Conservation (phyloP, 2,329 filamentous ascomycete genomes). For the Diatrype stigma region DNA sequence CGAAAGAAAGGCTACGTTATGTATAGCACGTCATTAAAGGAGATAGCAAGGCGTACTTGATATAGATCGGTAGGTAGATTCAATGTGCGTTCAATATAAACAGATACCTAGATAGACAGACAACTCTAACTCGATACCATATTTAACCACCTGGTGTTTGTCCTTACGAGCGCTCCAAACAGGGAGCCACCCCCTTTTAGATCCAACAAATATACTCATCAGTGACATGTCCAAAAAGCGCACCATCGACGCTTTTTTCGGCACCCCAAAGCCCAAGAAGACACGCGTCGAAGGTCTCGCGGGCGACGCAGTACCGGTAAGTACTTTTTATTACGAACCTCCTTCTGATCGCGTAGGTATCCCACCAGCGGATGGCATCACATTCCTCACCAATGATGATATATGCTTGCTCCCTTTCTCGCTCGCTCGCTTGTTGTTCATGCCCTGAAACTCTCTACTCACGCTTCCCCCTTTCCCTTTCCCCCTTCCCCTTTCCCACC, state of each 20-base stretch:
- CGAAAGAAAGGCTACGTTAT: neutral
- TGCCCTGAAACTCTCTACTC: too few species aligned
- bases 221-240: conserved; percentile 47
- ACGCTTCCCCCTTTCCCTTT: too few species aligned
- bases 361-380: too few species aligned
- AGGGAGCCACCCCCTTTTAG: too few species aligned
- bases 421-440: too few species aligned
- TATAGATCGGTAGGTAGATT: neutral
- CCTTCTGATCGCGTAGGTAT: neutral
- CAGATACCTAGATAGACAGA: neutral
- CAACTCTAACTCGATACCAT: neutral
- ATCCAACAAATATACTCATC: too few species aligned
- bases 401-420: too few species aligned
- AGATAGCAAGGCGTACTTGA: neutral
- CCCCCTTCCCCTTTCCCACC: too few species aligned
- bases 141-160: too few species aligned
- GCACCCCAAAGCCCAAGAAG: conserved; percentile 40
- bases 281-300: conserved; percentile 30
- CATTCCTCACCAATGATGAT: too few species aligned
- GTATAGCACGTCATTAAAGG: neutral
- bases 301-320: conserved; percentile 5
- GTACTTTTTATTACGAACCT: neutral
- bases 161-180: too few species aligned
- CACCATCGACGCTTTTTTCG: conserved; percentile 67
- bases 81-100: neutral